Percentiles rank a stretch among this genome's conserved stretches.
Conservation (phyloP, 371 early-diverging fungal genomes). For the Syncephalis plumigaleata region DNA sequence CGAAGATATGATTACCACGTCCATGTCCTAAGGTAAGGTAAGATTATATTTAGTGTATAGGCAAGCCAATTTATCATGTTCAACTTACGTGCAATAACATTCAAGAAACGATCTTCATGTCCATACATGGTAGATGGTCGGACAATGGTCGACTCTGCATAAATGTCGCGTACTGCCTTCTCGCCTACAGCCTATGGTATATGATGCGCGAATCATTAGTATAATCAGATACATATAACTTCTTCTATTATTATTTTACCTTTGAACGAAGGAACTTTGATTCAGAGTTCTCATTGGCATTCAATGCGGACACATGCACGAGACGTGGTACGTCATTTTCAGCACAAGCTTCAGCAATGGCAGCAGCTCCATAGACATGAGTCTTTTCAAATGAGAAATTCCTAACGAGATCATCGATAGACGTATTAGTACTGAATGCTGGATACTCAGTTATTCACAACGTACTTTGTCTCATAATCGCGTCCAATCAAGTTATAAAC, state of each 20-base stretch:
- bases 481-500: constrained; percentile 90
- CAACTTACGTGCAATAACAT: constrained; percentile 58
- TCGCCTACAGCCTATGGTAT: constrained; percentile 63
- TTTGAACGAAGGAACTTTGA: constrained; percentile 73
- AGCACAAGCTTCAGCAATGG: constrained; percentile 59
- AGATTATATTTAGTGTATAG: constrained; percentile 49
- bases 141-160: constrained; percentile 86
- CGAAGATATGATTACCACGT: constrained; percentile 16
- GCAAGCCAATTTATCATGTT: constrained; percentile 18
- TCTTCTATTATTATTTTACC: constrained; percentile 23
- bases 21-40: constrained; percentile 43
- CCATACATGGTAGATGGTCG: constrained; percentile 84
- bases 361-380: constrained; percentile 69
- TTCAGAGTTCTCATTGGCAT: constrained; percentile 57
- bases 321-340: constrained; percentile 74
- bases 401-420: constrained; percentile 16
- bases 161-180: constrained; percentile 64
- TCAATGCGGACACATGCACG: constrained; percentile 80
- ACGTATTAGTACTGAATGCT: background rate
- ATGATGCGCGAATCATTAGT: background rate
- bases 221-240: too few relatives aligned
- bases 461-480: constrained; percentile 76
- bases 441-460: background rate
- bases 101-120: constrained; percentile 84
- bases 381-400: constrained; percentile 79